These are phyloP conservation scores for Hymenoscyphus scutula DNA, from an alignment of 2,329 filamentous ascomycete genomes.

Conservation along the genomic window DNA sequence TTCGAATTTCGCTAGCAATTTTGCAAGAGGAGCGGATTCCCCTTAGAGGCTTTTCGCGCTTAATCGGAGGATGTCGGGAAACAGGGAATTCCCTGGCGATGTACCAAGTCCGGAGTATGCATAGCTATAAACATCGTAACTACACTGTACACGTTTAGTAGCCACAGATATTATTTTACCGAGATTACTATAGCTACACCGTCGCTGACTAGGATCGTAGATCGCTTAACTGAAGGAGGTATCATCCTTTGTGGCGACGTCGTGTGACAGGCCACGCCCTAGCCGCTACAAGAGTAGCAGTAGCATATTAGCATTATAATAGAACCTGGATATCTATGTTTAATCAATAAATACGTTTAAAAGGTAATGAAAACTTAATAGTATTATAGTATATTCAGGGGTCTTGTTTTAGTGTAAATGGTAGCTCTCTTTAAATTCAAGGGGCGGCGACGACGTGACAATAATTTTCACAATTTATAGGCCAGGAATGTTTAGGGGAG, in stretches of 20 bases:
- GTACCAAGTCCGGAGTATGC: too few species aligned
- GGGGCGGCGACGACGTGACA: slow-evolving; percentile 4
- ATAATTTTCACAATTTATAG: slow-evolving; percentile 3
- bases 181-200: slow-evolving; percentile 12
- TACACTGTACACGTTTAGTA: too few species aligned
- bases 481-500: too few species aligned
- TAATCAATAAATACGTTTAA: slow-evolving; percentile 5
- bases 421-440: slow-evolving; percentile 4
- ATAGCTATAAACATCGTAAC: too few species aligned
- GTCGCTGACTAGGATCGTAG: slow-evolving; percentile 8
- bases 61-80: too few species aligned
- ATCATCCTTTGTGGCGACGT: too few species aligned
- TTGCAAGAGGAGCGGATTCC: too few species aligned
- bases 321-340: too few species aligned
- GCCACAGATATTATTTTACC: slow-evolving; percentile 5
- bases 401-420: not conserved
- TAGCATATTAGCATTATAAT: slow-evolving; percentile 6
- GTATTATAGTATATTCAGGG: not conserved
- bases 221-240: not conserved
- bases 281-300: slow-evolving; percentile 4
- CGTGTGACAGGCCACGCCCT: slow-evolving; percentile 3
- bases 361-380: slow-evolving; percentile 5
- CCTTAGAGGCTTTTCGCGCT: too few species aligned
- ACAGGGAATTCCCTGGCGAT: too few species aligned
- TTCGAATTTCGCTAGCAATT: too few species aligned